phyloP scores from a whole-genome alignment of 2,329 filamentous ascomycete genomes.

The Helotiales sp. region DNA sequence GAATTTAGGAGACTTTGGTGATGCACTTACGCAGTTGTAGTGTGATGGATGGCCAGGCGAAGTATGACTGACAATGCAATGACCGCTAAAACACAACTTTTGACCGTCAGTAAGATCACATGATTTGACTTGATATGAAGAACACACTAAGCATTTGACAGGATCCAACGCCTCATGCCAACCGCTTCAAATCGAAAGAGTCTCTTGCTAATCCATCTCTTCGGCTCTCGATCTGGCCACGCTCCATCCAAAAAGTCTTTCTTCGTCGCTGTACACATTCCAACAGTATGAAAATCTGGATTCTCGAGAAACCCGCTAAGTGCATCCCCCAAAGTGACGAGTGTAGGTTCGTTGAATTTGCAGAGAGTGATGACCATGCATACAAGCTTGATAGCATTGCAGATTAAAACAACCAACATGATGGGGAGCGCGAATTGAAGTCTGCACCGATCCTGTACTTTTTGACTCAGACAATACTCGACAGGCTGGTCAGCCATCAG shows the following conservation, averaged over 20 bases:
- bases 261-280: slow-evolving; percentile 22
- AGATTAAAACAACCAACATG: slow-evolving; percentile 20
- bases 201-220: slow-evolving; percentile 11
- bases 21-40: slow-evolving; percentile 17
- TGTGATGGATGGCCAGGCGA: slow-evolving; percentile 15
- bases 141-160: slow-evolving; percentile 18
- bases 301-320: slow-evolving; percentile 11
- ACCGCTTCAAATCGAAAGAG: slow-evolving; percentile 19
- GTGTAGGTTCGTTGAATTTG: slow-evolving; percentile 17
- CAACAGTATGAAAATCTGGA: slow-evolving; percentile 17
- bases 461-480: slow-evolving; percentile 20
- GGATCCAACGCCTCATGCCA: slow-evolving; percentile 13
- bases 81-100: slow-evolving; percentile 18
- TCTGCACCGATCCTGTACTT: slow-evolving; percentile 18
- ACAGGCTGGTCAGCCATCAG: slow-evolving; percentile 15
- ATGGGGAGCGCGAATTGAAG: slow-evolving; percentile 22
- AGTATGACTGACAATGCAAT: slow-evolving; percentile 14
- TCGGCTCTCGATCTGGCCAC: slow-evolving; percentile 18
- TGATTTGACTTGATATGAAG: neutral
- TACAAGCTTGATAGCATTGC: slow-evolving; percentile 18
- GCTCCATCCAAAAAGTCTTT: slow-evolving; percentile 18
- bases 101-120: neutral
- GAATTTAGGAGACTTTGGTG: neutral
- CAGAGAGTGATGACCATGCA: slow-evolving; percentile 17
- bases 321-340: slow-evolving; percentile 20